Evolutionary conservation across 441 rosid species (phyloP), one percentile per base, ranked within the genome.

Genomic region (Brassica balearica): DNA sequence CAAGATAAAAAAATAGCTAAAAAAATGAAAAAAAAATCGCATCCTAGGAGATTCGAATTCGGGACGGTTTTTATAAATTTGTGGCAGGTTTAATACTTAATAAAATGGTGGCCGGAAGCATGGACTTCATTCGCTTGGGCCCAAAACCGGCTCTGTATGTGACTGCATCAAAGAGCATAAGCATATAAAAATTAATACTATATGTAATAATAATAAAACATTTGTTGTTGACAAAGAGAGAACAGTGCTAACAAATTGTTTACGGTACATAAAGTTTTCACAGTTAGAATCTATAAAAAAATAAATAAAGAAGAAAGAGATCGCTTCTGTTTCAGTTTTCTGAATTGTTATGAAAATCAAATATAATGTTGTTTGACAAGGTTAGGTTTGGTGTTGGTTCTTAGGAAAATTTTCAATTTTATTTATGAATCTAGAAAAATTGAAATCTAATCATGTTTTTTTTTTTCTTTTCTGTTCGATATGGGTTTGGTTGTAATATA

Each of bases 371-470:
- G 22, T 53, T 53, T 15, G 59, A 14, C 20, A 15, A 53, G 20
- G 59, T 53, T 53, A 53, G 8, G 59, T 53, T 53, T 7, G 22
- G 59, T 55, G 9, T 17, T 55, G 59, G 8, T 11, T 60, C 29
- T 20, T 59, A 20, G 29, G 65, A 15, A 62, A 27, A 7, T 5
- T 27, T 62, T 27, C 3, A 6, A 6, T 27, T 27, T 27, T 29
- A n/a, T 62, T 27, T 27, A 62, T 2, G 4, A 62, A 27, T 14
- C 29, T 62, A 3, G 15, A 62, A 2, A 62, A 27, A n/a, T 15
- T 64, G 86, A 36, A 34, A 11, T 65, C 51, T 64, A 32, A 1
- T 63, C 20, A 9, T 23, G 3, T 12, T 46, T 8, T 12, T 46
- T 46, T 5, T 19, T 17, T 11, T 38, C 3, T 38, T 38, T 34